A percentile compares a stretch with the other conserved stretches of the same genome.
Evolutionary conservation across 1,139 yeast species (phyloP).

Genomic region (Eremothecium sinecaudum): DNA sequence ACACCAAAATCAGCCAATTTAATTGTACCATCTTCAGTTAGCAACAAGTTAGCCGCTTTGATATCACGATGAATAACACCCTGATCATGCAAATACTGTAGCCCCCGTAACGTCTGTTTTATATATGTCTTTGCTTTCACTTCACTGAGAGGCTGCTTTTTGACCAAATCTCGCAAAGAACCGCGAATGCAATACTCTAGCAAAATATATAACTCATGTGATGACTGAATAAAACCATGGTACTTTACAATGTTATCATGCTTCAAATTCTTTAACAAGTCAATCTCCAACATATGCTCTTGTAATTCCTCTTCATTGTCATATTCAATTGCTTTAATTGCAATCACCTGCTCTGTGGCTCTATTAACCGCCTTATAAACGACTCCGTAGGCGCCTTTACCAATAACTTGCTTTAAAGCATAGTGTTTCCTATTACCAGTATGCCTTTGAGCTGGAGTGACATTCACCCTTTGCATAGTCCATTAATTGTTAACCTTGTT

Average conservation of each 20-base stretch:
- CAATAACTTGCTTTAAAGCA: slow-evolving; percentile 52
- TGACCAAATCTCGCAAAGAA: slow-evolving; percentile 62
- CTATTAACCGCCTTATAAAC: slow-evolving; percentile 63
- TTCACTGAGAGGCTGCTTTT: slow-evolving; percentile 47
- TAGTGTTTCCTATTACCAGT: slow-evolving; percentile 26
- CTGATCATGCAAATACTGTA: slow-evolving; percentile 68
- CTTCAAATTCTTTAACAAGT: slow-evolving; percentile 67
- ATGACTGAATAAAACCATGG: slow-evolving; percentile 74
- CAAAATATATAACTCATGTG: slow-evolving; percentile 58
- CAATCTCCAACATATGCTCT: slow-evolving; percentile 74
- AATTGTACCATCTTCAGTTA: slow-evolving; percentile 74
- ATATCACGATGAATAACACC: slow-evolving; percentile 94
- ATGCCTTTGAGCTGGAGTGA: slow-evolving; percentile 5
- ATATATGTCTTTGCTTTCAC: slow-evolving; percentile 49
- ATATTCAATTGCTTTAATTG: slow-evolving; percentile 72
- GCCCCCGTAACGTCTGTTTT: slow-evolving; percentile 64
- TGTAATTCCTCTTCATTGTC: slow-evolving; percentile 44
- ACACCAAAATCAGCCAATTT: slow-evolving; percentile 96
- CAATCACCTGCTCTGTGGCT: slow-evolving; percentile 60
- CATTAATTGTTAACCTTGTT: no score
- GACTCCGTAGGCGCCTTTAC: slow-evolving; percentile 72
- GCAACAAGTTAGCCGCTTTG: slow-evolving; percentile 86
- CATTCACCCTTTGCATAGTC: slow-evolving; percentile 4
- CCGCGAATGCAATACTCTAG: slow-evolving; percentile 83
- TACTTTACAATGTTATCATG: slow-evolving; percentile 85